Percentiles rank a stretch among this genome's conserved stretches.
These are phyloP conservation scores for Pythium graminicola DNA, from an alignment of 352 stramenopile species.

Conservation along the genomic window DNA sequence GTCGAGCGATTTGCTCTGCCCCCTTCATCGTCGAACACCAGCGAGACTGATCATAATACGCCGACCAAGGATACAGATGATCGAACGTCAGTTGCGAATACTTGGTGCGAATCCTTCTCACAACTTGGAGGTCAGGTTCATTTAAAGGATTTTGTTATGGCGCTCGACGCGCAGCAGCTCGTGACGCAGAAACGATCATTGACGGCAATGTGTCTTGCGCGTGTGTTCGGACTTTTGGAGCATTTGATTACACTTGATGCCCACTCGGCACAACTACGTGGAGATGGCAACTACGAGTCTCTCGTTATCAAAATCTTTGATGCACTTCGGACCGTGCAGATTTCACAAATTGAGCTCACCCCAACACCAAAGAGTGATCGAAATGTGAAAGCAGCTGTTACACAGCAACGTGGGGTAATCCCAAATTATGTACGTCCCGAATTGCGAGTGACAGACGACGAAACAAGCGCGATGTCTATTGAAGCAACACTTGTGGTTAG, in stretches of 20 bases:
- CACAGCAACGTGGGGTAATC: not conserved
- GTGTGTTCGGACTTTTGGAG: slow-evolving; percentile 60
- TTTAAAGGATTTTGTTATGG: slow-evolving; percentile 50
- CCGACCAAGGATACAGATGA: not conserved
- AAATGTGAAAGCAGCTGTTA: not conserved
- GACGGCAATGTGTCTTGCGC: slow-evolving; percentile 56
- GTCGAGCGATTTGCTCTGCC: slow-evolving; percentile 14
- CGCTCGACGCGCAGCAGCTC: slow-evolving; percentile 28
- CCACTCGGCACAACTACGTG: slow-evolving; percentile 17
- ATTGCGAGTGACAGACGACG: not conserved
- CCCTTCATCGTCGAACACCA: not conserved
- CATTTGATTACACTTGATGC: slow-evolving; percentile 58
- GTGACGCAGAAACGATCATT: slow-evolving; percentile 36
- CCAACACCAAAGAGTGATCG: not conserved
- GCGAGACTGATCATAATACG: not conserved
- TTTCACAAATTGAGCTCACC: not conserved
- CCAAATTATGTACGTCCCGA: not conserved
- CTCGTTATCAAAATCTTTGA: slow-evolving; percentile 11
- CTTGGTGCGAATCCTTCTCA: slow-evolving; percentile 47
- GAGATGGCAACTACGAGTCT: not conserved
- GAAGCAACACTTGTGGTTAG: slow-evolving; percentile 13
- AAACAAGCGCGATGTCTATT: not conserved
- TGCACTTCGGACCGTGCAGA: not conserved
- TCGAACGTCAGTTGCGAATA: slow-evolving; percentile 17
- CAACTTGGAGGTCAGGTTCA: slow-evolving; percentile 51